These are phyloP conservation scores for Aurifilum marmelostoma DNA, from an alignment of 2,329 filamentous ascomycete genomes.

Conservation along the genomic window DNA sequence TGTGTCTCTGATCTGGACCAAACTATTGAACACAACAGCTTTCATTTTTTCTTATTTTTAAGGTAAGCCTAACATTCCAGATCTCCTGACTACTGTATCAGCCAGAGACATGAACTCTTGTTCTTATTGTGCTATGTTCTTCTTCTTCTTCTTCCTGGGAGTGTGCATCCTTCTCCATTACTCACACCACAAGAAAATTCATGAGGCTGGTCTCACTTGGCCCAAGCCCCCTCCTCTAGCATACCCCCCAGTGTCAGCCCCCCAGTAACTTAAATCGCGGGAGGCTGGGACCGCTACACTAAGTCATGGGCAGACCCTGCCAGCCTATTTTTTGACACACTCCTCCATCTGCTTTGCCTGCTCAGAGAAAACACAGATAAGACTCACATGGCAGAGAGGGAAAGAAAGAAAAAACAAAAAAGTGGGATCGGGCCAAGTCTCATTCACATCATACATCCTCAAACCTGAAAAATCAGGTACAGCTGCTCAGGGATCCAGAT, in stretches of 20 bases:
- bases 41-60: too few species aligned
- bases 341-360: too few species aligned
- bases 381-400: not conserved
- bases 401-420: too few species aligned
- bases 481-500: not conserved
- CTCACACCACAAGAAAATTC: not conserved
- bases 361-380: not conserved
- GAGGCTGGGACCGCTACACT: not conserved
- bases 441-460: too few species aligned
- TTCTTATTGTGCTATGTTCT: not conserved
- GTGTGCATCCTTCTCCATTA: not conserved
- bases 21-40: not conserved
- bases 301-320: not conserved
- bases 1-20: slow-evolving; percentile 3
- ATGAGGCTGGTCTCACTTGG: not conserved
- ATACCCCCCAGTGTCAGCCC: not conserved
- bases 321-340: not conserved
- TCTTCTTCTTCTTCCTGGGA: not conserved
- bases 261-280: not conserved
- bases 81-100: slow-evolving; percentile 3
- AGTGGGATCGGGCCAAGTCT: not conserved
- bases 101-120: not conserved
- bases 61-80: not conserved
- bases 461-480: not conserved
- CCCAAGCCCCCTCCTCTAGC: not conserved